Conservation (phyloP, 2,329 filamentous ascomycete species). For the Botrytis medusae region DNA sequence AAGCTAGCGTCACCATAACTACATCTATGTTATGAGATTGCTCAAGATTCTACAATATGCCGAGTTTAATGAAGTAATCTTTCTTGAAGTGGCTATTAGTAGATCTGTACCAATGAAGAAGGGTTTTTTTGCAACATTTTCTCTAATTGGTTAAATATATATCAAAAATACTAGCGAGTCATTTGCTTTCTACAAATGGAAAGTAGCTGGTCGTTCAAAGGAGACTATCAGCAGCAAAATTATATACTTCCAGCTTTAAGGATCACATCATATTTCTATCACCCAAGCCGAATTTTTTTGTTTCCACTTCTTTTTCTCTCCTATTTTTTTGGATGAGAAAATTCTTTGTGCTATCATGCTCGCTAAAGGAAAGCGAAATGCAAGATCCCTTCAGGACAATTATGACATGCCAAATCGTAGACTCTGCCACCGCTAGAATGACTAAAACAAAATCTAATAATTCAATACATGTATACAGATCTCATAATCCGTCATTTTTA, state of each 20-base stretch:
- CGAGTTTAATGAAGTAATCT: neutral
- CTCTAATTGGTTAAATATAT: neutral
- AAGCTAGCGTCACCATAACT: neutral
- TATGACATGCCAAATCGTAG: neutral
- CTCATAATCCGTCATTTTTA: neutral
- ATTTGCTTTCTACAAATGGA: neutral
- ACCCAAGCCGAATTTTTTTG: fast-evolving
- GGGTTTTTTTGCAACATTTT: neutral
- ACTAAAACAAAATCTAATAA: neutral
- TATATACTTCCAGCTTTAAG: neutral
- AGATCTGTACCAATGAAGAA: neutral
- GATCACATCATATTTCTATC: neutral
- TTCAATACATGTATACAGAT: neutral
- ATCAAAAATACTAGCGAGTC: neutral
- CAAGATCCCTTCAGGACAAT: neutral
- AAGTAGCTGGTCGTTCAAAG: fast-evolving
- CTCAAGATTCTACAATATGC: neutral
- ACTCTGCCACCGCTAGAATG: neutral
- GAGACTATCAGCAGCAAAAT: neutral
- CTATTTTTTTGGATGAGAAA: neutral
- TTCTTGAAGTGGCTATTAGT: neutral
- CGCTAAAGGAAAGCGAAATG: neutral
- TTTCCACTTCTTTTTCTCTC: too few relatives aligned
- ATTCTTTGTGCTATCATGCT: neutral
- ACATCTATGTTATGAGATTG: neutral